These are phyloP conservation scores for Calonectria ilicicola DNA, from an alignment of 2,329 filamentous ascomycete genomes.

Conservation along the genomic window DNA sequence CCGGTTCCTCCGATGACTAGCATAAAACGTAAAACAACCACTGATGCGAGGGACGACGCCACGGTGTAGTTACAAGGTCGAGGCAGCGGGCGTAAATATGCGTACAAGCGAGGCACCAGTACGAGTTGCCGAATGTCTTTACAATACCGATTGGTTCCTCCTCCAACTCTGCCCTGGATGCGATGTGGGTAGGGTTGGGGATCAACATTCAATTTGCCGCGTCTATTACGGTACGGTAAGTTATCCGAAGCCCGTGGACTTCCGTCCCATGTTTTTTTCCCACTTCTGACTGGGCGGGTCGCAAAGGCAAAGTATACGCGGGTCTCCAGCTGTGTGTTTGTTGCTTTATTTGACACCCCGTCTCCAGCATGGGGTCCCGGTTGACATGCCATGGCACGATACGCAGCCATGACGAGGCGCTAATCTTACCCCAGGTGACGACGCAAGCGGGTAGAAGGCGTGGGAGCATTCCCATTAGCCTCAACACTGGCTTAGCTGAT, in stretches of 20 bases:
- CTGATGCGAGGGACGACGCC: neutral
- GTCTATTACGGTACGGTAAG: constrained; percentile 6
- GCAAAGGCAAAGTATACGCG: constrained; percentile 19
- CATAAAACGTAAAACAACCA: neutral
- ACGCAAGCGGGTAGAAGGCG: constrained; percentile 24
- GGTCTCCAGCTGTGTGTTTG: constrained; percentile 29
- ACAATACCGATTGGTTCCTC: constrained; percentile 20
- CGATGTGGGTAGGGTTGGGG: constrained; percentile 17
- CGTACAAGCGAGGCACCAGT: constrained; percentile 23
- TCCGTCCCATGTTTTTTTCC: constrained; percentile 23
- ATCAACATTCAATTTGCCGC: constrained; percentile 28
- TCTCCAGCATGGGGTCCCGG: constrained; percentile 14
- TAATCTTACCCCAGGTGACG: constrained; percentile 25
- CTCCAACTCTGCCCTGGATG: constrained; percentile 10
- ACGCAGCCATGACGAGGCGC: constrained; percentile 28
- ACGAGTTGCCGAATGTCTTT: constrained; percentile 21
- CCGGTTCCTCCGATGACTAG: neutral
- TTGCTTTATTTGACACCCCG: constrained; percentile 21
- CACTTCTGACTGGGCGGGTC: neutral
- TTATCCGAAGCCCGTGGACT: constrained; percentile 17
- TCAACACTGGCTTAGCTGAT: constrained; percentile 7
- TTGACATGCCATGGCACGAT: constrained; percentile 30
- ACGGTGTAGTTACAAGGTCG: constrained; percentile 2
- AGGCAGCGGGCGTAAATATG: constrained; percentile 22
- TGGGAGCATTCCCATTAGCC: constrained; percentile 18